Evolutionary conservation across 345 rosid genomes (phyloP).

Genomic region (Camelina hispida): DNA sequence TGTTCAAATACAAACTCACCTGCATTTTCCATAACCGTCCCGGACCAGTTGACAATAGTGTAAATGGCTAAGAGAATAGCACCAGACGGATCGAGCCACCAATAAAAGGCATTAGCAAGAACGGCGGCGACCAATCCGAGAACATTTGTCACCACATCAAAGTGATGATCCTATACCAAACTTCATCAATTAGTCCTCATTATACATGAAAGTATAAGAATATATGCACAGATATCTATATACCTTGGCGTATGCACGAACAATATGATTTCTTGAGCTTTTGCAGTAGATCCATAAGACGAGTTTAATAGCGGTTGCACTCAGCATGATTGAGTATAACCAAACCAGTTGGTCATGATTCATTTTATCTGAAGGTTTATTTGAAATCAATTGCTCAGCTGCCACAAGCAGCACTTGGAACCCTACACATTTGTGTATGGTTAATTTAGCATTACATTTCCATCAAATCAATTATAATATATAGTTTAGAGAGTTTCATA

Average conservation of each 20-base stretch:
- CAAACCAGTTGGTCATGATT: slow-evolving; percentile 57
- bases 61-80: slow-evolving; percentile 84
- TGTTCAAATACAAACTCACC: slow-evolving; percentile 42
- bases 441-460: slow-evolving; percentile 8
- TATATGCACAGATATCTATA: background rate
- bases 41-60: slow-evolving; percentile 89
- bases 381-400: slow-evolving; percentile 56
- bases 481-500: background rate
- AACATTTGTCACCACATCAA: slow-evolving; percentile 87
- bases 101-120: slow-evolving; percentile 71
- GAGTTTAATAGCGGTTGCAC: slow-evolving; percentile 78
- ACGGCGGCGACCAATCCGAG: slow-evolving; percentile 83
- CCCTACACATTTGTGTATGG: slow-evolving; percentile 49
- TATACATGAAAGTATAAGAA: slow-evolving; percentile 14
- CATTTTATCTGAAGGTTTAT: slow-evolving; percentile 60
- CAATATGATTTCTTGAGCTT: slow-evolving; percentile 74
- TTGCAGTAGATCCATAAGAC: slow-evolving; percentile 88
- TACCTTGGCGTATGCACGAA: slow-evolving; percentile 95
- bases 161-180: slow-evolving; percentile 78
- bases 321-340: slow-evolving; percentile 78
- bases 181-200: background rate
- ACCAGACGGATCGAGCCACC: slow-evolving; percentile 97
- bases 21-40: slow-evolving; percentile 90
- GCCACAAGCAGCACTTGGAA: slow-evolving; percentile 85
- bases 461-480: background rate